Evolutionary conservation across 306 rosid genomes (phyloP).

Genomic region (Arachis hypogaea): DNA sequence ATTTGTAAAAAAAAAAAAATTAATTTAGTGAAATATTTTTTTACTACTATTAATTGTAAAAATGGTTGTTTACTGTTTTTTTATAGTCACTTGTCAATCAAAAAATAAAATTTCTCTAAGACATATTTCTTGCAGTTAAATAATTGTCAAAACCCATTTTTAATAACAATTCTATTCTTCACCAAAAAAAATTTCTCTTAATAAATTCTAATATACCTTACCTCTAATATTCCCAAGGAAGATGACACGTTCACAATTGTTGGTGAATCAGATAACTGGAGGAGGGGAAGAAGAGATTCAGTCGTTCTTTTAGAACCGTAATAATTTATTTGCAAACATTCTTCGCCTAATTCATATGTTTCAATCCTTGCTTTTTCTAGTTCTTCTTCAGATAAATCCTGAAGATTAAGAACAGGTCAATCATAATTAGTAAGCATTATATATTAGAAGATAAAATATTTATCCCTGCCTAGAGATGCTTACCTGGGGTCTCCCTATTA

Average conservation of each 20-base stretch:
- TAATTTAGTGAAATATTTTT: too few species aligned
- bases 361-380: conserved; percentile 15
- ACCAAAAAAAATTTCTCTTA: too few species aligned
- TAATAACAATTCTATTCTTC: too few species aligned
- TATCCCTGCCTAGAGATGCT: neutral
- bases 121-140: too few species aligned
- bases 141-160: too few species aligned
- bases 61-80: too few species aligned
- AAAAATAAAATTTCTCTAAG: too few species aligned
- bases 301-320: conserved; percentile 40
- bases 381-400: conserved; percentile 37
- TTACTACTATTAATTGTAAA: too few species aligned
- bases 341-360: conserved; percentile 45
- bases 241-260: conserved; percentile 63
- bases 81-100: too few species aligned
- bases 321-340: conserved; percentile 56
- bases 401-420: conserved; percentile 14
- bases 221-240: conserved; percentile 34
- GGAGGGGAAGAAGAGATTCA: conserved; percentile 44
- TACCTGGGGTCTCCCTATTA: neutral
- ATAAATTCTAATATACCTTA: neutral
- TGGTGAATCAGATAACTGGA: conserved; percentile 46
- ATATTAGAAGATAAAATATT: neutral
- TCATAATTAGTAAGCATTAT: neutral
- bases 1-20: too few species aligned